Conservation (phyloP, 257 asterid species). For the Solanum chiquidenum region DNA sequence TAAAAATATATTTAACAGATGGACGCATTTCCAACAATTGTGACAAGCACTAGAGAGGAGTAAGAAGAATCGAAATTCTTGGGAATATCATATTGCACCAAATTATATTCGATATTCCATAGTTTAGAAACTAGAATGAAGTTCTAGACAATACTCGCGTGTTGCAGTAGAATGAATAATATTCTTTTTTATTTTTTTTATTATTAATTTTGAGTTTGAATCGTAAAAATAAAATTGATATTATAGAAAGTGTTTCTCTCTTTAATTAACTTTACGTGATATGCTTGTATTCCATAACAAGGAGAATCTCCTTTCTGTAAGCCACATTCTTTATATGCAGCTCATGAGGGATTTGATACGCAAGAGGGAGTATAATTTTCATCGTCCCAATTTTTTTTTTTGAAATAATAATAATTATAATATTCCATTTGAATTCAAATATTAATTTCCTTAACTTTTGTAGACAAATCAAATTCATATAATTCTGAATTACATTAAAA, state of each 20-base stretch:
- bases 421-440: not conserved
- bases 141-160: not conserved
- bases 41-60: conserved; percentile 14
- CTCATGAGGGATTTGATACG: not conserved
- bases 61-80: not conserved
- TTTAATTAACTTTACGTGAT: not conserved
- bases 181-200: not conserved
- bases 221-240: not conserved
- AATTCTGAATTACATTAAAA: not conserved
- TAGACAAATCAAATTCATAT: not conserved
- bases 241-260: not conserved
- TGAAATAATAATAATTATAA: not conserved
- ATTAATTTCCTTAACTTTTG: not conserved
- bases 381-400: too few species aligned
- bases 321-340: not conserved
- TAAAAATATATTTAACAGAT: not conserved
- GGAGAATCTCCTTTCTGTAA: conserved; percentile 13
- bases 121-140: conserved; percentile 8
- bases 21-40: conserved; percentile 14
- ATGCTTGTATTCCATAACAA: conserved; percentile 1
- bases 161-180: not conserved
- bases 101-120: conserved; percentile 9
- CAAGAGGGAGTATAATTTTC: not conserved
- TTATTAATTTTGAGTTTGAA: not conserved
- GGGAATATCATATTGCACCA: conserved; percentile 16